Base-by-base conservation (phyloP, 805 yeast species). In the Schizosaccharomyces osmophilus region DNA sequence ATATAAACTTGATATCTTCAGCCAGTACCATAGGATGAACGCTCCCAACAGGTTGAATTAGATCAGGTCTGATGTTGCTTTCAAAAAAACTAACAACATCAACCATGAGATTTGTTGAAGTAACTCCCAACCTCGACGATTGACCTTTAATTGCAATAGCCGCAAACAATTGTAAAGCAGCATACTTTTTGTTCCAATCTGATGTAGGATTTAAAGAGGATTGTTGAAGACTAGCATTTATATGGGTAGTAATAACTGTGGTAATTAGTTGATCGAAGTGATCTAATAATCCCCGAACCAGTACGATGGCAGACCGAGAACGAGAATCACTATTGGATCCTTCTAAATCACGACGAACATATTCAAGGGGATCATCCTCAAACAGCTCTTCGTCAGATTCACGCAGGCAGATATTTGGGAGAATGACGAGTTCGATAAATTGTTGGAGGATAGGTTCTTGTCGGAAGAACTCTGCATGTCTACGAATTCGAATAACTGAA, bases 351-450 rank as follows among this genome's bases (percentile, higher is more conserved):
- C 95, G 79, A 68, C 97, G 79, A 24, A 89, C 89, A 69, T 78
- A 93, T 67, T 87, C 94, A 62, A 93, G 84, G 45, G 98, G 98
- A 69, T 93, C 98, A 72, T 93, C 98, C 72, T 93, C 98, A 71
- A 93, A 90, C 64, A 83, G 72, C 71, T 94, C 98, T 68, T 87
- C 87, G 69, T 93, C 99, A 1, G 84, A 77, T 62, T 85, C 90
- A 68, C 97, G 81, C 63, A 93, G 77, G 11, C 82, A 79, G 66
- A 89, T 82, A 70, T 93, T 93, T 48, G 98, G 98, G 64, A 93
- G 76, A 61, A 93, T 82, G 64, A 93, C 84, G 66, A 85, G 83
- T 67, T 84, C 86, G 3, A 89, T 80, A 59, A 93, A 79, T 69
- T 85, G 88, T 65, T 81, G 80, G 67, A 93, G 73, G 1, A 83